A percentile compares a stretch with the other conserved stretches of the same genome.
Conservation (phyloP, 2,329 filamentous ascomycete species). For the Colletotrichum sp. region DNA sequence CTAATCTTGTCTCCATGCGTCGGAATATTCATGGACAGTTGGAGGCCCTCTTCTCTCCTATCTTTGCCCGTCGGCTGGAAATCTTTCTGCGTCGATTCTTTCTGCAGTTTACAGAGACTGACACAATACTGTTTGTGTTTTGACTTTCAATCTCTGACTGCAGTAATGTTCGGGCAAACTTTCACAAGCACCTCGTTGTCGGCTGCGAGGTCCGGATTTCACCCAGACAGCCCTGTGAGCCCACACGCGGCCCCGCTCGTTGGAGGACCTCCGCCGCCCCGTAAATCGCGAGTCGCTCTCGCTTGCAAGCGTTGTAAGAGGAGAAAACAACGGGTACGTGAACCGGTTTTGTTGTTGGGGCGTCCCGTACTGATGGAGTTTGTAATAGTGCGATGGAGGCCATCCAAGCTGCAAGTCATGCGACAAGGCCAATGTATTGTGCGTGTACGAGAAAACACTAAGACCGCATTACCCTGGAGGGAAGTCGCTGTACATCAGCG, state of each 20-base stretch:
- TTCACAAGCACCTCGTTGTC: not conserved
- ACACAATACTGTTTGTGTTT: not conserved
- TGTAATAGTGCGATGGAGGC: conserved; percentile 26
- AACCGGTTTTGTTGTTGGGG: not conserved
- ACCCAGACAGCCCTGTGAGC: conserved; percentile 13
- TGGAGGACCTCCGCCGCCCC: not conserved
- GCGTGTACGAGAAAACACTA: conserved; percentile 27
- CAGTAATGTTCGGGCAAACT: not conserved
- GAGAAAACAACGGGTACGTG: conserved; percentile 27
- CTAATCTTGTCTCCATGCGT: not conserved
- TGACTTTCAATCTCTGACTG: not conserved
- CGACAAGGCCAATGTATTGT: conserved; percentile 22
- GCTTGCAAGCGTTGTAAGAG: conserved; percentile 30
- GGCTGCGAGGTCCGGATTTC: not conserved
- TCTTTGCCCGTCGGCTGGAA: conserved; percentile 5
- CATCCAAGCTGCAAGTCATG: conserved; percentile 29
- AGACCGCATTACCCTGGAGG: conserved; percentile 31
- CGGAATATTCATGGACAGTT: not conserved
- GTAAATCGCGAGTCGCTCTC: conserved; percentile 26
- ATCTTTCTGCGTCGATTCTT: not conserved
- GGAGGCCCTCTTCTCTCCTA: not conserved
- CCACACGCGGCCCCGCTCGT: not conserved
- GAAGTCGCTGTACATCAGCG: conserved; percentile 31
- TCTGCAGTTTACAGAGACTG: no score
- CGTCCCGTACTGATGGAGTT: not conserved